These are phyloP conservation scores for Sarcodon aspratus DNA, from an alignment of 768 basidiomycete genomes.

Conservation along the genomic window DNA sequence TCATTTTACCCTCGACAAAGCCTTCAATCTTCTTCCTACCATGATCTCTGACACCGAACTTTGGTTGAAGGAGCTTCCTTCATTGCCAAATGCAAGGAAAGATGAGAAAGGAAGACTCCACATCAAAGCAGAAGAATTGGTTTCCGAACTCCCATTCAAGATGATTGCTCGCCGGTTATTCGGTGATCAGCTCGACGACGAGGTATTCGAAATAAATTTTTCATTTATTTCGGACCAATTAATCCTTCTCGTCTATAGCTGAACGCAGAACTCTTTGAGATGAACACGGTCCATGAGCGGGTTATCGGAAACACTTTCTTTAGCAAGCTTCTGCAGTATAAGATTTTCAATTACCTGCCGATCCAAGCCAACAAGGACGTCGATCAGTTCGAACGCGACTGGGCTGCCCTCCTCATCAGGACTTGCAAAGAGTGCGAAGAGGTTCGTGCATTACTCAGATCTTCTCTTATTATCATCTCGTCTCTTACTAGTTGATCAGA, in stretches of 20 bases:
- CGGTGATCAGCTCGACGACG: conserved; percentile 1
- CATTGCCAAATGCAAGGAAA: neutral
- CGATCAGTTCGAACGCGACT: neutral
- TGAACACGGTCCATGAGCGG: conserved; percentile 2
- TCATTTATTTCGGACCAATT: too few relatives aligned
- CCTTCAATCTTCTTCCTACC: neutral
- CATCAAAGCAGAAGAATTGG: neutral
- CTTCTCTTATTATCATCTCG: too few relatives aligned
- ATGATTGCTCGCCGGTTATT: conserved; percentile 2
- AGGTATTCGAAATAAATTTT: neutral
- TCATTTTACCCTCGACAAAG: neutral
- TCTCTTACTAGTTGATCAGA: neutral
- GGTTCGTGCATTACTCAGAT: neutral
- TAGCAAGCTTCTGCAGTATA: conserved; percentile 1
- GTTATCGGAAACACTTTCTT: conserved; percentile 1
- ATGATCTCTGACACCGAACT: neutral
- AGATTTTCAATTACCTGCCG: conserved; percentile 1
- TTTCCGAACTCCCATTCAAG: conserved; percentile 1
- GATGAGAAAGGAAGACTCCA: neutral
- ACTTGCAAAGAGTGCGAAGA: neutral
- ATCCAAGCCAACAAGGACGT: conserved; percentile 1
- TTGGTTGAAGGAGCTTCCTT: neutral
- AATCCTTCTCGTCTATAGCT: too few relatives aligned
- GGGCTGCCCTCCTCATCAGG: neutral
- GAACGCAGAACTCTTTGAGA: neutral